Conservation (phyloP, 2,329 filamentous ascomycete genomes). For the Alternaria postmessia region DNA sequence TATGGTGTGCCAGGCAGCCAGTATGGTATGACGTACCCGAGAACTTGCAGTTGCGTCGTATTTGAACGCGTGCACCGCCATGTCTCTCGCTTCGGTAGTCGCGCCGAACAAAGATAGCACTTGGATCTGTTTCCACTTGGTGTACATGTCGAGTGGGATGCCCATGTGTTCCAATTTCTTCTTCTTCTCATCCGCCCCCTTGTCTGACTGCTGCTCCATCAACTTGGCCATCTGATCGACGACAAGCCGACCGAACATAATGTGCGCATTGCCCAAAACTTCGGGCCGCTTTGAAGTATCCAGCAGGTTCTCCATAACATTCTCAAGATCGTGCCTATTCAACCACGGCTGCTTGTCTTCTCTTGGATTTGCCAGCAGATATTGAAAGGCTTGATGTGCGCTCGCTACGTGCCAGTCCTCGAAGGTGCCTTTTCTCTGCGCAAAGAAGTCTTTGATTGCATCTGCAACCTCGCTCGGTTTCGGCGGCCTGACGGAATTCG, state of each 20-base stretch:
- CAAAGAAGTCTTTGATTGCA: constrained; percentile 55
- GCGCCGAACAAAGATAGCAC: constrained; percentile 38
- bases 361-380: constrained; percentile 58
- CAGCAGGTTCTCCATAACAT: constrained; percentile 22
- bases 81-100: constrained; percentile 34
- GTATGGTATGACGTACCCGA: not conserved
- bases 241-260: constrained; percentile 52
- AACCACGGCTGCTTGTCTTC: constrained; percentile 46
- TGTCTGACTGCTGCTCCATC: constrained; percentile 4
- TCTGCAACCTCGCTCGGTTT: constrained; percentile 67
- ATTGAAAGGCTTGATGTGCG: constrained; percentile 66
- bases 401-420: constrained; percentile 61
- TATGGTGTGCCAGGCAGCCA: constrained; percentile 50
- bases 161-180: constrained; percentile 10
- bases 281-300: constrained; percentile 41
- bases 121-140: constrained; percentile 21
- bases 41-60: constrained; percentile 14
- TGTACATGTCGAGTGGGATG: constrained; percentile 6
- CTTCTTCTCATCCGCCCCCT: not conserved
- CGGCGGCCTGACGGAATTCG: constrained; percentile 71
- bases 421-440: constrained; percentile 28
- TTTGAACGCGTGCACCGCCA: constrained; percentile 24
- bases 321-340: constrained; percentile 22
- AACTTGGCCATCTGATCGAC: constrained; percentile 35
- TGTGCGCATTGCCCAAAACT: constrained; percentile 49